A percentile compares a stretch with the other conserved stretches of the same genome.
phyloP scores from a whole-genome alignment of 75 land plant species.

The Cupressus sempervirens region DNA sequence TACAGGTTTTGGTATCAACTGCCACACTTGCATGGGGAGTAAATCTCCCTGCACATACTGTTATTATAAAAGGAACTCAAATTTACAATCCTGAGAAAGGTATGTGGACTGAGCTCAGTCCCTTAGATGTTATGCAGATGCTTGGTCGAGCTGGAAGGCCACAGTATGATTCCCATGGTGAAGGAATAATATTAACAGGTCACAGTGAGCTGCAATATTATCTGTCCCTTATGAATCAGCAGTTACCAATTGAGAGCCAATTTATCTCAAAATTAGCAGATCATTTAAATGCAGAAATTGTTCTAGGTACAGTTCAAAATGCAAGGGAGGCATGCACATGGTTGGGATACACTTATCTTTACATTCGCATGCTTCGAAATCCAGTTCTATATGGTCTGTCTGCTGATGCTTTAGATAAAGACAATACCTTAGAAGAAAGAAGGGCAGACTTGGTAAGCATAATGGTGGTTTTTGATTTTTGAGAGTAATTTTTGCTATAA shows the following conservation, averaged over 20 bases:
- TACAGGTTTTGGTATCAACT: constrained; percentile 75
- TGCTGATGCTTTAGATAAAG: constrained; percentile 51
- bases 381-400: constrained; percentile 81
- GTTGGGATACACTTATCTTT: constrained; percentile 86
- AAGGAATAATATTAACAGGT: constrained; percentile 89
- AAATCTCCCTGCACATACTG: constrained; percentile 90
- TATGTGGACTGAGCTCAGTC: constrained; percentile 93
- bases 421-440: constrained; percentile 63
- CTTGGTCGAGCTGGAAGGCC: constrained; percentile 97
- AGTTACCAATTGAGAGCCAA: constrained; percentile 96
- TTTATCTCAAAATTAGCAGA: constrained; percentile 91
- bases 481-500: neutral
- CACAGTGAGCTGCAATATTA: constrained; percentile 73
- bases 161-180: constrained; percentile 88
- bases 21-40: constrained; percentile 99
- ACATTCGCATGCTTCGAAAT: constrained; percentile 84
- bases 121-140: constrained; percentile 98
- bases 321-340: constrained; percentile 89
- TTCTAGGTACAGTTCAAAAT: constrained; percentile 91
- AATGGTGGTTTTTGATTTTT: neutral
- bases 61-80: constrained; percentile 92
- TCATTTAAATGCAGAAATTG: constrained; percentile 96
- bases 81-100: constrained; percentile 94
- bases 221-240: constrained; percentile 44
- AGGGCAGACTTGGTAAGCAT: constrained; percentile 88